These are phyloP conservation scores for Alternaria sp. DNA, from an alignment of 2,329 filamentous ascomycete species.

Conservation along the genomic window DNA sequence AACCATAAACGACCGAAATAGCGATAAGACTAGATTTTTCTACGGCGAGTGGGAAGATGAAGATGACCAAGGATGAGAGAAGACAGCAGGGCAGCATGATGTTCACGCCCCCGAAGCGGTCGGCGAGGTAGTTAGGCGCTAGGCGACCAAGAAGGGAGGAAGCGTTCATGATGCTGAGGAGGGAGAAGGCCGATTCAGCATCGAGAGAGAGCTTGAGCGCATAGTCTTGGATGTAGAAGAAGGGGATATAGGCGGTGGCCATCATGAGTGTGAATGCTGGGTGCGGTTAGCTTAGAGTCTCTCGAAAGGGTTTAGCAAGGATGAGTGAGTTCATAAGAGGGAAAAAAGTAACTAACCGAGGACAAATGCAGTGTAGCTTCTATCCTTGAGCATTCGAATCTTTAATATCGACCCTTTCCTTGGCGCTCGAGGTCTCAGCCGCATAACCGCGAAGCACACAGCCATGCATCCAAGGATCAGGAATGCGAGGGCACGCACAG, in stretches of 20 bases:
- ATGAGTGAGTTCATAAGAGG: not conserved
- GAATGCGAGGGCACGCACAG: constrained; percentile 20
- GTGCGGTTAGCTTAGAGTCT: not conserved
- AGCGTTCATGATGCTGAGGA: not conserved
- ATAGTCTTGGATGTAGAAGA: not conserved
- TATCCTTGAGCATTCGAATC: not conserved
- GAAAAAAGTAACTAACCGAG: not conserved
- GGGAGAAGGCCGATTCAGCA: not conserved
- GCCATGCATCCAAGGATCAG: constrained; percentile 15
- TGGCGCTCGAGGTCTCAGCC: constrained; percentile 9
- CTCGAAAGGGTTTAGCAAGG: not conserved
- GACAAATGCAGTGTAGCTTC: not conserved
- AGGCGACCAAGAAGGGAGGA: not conserved
- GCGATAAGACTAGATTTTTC: not conserved
- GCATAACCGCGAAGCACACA: constrained; percentile 10
- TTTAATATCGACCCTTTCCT: constrained; percentile 26
- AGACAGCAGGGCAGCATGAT: constrained; percentile 43
- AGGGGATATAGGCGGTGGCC: not conserved
- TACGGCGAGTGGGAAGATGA: not conserved
- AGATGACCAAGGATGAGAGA: constrained; percentile 35
- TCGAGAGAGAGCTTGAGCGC: not conserved
- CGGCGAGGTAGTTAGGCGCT: not conserved
- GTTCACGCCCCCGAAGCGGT: constrained; percentile 39
- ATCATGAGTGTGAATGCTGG: not conserved
- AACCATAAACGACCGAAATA: constrained; percentile 30